Base-by-base conservation (phyloP, 441 rosid species). In the Adansonia grandidieri region DNA sequence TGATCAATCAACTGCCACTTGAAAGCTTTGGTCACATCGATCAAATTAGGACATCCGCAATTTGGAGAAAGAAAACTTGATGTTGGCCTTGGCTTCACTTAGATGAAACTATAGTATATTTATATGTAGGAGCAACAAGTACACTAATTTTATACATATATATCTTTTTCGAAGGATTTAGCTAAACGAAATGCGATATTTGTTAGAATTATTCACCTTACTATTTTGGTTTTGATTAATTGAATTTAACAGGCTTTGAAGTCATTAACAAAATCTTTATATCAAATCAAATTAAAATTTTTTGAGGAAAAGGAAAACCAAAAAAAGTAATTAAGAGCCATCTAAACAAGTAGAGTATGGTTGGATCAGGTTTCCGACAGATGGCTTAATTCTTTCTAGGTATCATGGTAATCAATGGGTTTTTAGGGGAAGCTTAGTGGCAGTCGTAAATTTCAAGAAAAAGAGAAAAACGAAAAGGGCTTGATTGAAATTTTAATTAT, bases 151-250 rank as follows among this genome's bases (percentile, higher is more conserved):
- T 15, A 14, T 15, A 53, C 19, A 15, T 45, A 42, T 45, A 45
- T 50, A 50, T 50, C 54, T 50, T 50, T 50, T 50, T 50, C n/a
- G 14, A 50, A 4, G 45, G 45, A 6, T 42, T 5, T 42, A 42
- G 45, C 45, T 42, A 42, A 42, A 42, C 45, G 50, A 56, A 56
- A 17, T 72, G 5, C 1, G 3, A 42, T 67, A 67, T 80, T 79
- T 84, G 90, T 42, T 42, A 42, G 45, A 42, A 42, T 42, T 42
- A 0, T 42, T 42, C 45, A 42, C 45, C 45, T 42, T 42, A 6
- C 45, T 42, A 42, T 5, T 42, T 42, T 42, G 45, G 45, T 42
- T 42, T 42, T 42, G 45, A 42, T 5, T 42, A 42, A 42, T 42
- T 42, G 45, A 42, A 42, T 6, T 42, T 42, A 42, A 42, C 8